phyloP scores from a whole-genome alignment of 1,284 basidiomycete genomes.

The Sporisorium exsertum region DNA sequence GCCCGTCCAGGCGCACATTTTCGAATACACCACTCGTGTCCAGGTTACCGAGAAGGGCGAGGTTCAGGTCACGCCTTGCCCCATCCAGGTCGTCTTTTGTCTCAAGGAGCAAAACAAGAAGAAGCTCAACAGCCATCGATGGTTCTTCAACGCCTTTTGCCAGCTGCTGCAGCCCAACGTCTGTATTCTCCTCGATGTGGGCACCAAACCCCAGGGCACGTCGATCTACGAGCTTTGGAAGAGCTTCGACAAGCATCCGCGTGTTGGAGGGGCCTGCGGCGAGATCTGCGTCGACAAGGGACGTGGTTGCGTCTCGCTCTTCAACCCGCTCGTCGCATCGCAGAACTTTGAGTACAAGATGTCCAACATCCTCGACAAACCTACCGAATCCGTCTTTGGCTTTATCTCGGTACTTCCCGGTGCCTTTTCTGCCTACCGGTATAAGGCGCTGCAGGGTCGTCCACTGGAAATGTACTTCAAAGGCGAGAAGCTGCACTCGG shows the following conservation, averaged over 20 bases:
- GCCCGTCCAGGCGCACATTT: conserved; percentile 90
- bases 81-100: conserved; percentile 70
- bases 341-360: conserved; percentile 69
- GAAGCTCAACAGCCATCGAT: conserved; percentile 66
- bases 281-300: conserved; percentile 93
- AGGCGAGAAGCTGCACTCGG: conserved; percentile 78
- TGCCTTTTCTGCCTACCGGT: conserved; percentile 84
- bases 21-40: conserved; percentile 94
- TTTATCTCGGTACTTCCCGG: conserved; percentile 93
- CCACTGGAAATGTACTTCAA: conserved; percentile 94
- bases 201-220: conserved; percentile 79
- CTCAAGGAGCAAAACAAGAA: conserved; percentile 68
- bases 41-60: conserved; percentile 87
- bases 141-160: conserved; percentile 70
- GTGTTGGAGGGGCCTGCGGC: conserved; percentile 94
- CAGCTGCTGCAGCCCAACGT: conserved; percentile 78
- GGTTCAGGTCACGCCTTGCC: conserved; percentile 59
- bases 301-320: conserved; percentile 74
- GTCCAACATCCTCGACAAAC: conserved; percentile 70
- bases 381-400: conserved; percentile 80
- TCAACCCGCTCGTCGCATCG: conserved; percentile 78
- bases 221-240: conserved; percentile 95
- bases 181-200: conserved; percentile 92
- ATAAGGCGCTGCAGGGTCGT: conserved; percentile 84
- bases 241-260: conserved; percentile 92